Evolutionary conservation across 2,329 filamentous ascomycete species (phyloP), one percentile per base, ranked within the genome.

Genomic region (Zymoseptoria passerinii): DNA sequence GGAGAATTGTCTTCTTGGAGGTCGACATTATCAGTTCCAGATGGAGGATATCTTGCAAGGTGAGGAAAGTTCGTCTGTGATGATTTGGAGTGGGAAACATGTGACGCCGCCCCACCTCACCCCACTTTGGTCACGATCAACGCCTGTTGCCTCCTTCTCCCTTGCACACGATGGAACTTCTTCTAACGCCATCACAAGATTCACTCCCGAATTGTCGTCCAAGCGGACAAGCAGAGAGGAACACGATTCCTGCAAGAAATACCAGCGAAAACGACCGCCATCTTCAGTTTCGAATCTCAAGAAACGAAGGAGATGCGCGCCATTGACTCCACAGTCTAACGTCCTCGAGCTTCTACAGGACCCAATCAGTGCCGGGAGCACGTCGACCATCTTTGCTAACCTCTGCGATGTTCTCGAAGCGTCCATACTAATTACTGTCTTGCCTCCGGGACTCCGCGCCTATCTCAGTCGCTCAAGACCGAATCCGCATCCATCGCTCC

Each of bases 1-100:
- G 64, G 23, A 81, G 75, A 27, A 82, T 73, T 2, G 78, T 76
- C 66, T 78, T 79, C 6, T 44, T 44, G 35, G 35, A 44, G 35
- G 35, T 16, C 18, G 60, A 63, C 64, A 66, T 66, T 35, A 19
- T 58, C n/a, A 19, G 18, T 7, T 44, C 13, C n/a, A n/a, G 5
- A 4, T 44, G 35, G 35, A 16, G 13, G 35, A 44, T 16, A 44
- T 59, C 35, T 44, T 44, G 35, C 13, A n/a, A 7, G n/a, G 35
- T 44, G n/a, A n/a, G 13, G 16, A 44, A 5, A 44, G n/a, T 16
- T 7, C 13, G 35, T 44, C n/a, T n/a, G 13, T 44, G 13, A 16
- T 44, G 35, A 16, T 23, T 23, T 23, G 23, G 2, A 40, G 35
- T 40, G 35, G 13, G 35, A 44, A 16, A 44, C 35, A 44, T 44